A percentile compares a stretch with the other conserved stretches of the same genome.
Evolutionary conservation across 2,329 filamentous ascomycete genomes (phyloP).

Genomic region (Penicillium digitatum): DNA sequence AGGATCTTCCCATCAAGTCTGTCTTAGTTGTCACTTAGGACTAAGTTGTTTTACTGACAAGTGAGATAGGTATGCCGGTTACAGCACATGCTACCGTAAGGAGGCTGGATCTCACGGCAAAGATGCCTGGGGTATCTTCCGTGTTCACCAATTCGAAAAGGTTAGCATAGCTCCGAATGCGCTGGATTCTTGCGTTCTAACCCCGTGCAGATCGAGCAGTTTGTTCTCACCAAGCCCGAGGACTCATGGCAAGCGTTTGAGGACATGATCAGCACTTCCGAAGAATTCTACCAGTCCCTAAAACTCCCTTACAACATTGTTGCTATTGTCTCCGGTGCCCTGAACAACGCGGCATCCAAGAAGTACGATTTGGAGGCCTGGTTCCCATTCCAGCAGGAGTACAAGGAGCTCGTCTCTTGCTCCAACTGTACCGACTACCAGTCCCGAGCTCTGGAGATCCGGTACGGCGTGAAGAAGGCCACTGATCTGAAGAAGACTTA

Average conservation of each 20-base stretch:
- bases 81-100: constrained; percentile 91
- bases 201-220: constrained; percentile 64
- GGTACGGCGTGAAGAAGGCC: constrained; percentile 82
- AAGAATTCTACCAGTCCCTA: constrained; percentile 92
- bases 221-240: constrained; percentile 76
- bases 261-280: constrained; percentile 82
- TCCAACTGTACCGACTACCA: constrained; percentile 99
- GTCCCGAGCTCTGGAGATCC: constrained; percentile 86
- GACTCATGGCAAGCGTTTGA: constrained; percentile 93
- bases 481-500: constrained; percentile 86
- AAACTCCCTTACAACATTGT: constrained; percentile 87
- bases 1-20: constrained; percentile 83
- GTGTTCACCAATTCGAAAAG: constrained; percentile 97
- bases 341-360: constrained; percentile 86
- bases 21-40: background rate
- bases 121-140: constrained; percentile 97
- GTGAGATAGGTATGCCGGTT: constrained; percentile 66
- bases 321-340: constrained; percentile 88
- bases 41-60: constrained; percentile 8
- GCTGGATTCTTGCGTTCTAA: background rate
- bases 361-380: constrained; percentile 96
- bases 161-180: constrained; percentile 36
- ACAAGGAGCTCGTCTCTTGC: constrained; percentile 96
- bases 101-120: constrained; percentile 89
- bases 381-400: constrained; percentile 95